Conservation (phyloP, 176 grass and related monocot species). For the Pharus latifolius region DNA sequence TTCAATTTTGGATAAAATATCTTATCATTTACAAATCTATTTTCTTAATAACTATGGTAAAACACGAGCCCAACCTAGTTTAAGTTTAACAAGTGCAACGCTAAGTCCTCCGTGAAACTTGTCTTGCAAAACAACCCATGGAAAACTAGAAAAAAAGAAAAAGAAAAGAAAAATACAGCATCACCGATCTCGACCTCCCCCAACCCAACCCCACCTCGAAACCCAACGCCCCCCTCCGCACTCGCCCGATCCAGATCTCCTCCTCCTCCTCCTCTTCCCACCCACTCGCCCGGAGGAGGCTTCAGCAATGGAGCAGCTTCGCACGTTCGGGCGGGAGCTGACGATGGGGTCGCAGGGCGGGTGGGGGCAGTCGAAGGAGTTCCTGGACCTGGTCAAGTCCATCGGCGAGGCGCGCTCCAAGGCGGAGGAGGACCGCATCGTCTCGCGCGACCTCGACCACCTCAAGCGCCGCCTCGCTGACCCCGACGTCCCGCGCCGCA, state of each 20-base stretch:
- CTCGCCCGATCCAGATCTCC: constrained; percentile 56
- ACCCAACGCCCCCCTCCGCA: constrained; percentile 12
- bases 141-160: neutral
- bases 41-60: too few relatives aligned
- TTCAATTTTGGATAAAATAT: too few relatives aligned
- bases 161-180: neutral
- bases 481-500: constrained; percentile 81
- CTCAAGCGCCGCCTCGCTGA: constrained; percentile 86
- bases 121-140: neutral
- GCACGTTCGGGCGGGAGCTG: constrained; percentile 91
- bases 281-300: neutral
- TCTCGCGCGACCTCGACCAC: constrained; percentile 80
- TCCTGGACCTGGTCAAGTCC: constrained; percentile 97
- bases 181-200: constrained; percentile 21
- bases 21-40: too few relatives aligned
- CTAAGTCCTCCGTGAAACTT: too few relatives aligned
- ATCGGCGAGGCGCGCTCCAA: constrained; percentile 99
- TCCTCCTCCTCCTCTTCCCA: too few relatives aligned
- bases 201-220: constrained; percentile 8
- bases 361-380: constrained; percentile 89
- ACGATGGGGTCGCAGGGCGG: constrained; percentile 91
- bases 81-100: too few relatives aligned
- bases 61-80: too few relatives aligned
- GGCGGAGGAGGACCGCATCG: constrained; percentile 98
- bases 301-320: constrained; percentile 86